These are phyloP conservation scores for Globisporangium viniferum DNA, from an alignment of 352 stramenopile genomes.

Conservation along the genomic window DNA sequence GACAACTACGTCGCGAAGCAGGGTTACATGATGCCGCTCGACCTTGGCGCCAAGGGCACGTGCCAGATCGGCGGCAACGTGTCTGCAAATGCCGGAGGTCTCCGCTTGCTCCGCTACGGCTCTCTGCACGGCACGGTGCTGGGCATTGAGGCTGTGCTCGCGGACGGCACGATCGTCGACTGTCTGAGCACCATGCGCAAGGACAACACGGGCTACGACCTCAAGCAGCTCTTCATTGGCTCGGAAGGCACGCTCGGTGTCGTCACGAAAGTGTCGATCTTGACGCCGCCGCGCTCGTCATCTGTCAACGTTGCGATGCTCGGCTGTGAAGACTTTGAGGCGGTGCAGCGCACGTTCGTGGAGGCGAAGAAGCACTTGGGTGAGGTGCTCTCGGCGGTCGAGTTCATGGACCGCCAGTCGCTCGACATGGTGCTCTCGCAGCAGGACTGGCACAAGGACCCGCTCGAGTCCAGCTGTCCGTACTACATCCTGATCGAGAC, in stretches of 20 bases:
- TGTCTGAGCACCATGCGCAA: conserved; percentile 93
- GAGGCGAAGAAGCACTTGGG: conserved; percentile 87
- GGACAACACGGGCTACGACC: conserved; percentile 97
- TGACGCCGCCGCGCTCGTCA: conserved; percentile 61
- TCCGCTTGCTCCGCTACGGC: conserved; percentile 93
- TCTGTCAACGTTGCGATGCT: conserved; percentile 90
- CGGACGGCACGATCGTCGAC: conserved; percentile 90
- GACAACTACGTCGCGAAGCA: conserved; percentile 85
- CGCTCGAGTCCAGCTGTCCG: conserved; percentile 52
- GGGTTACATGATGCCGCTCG: conserved; percentile 92
- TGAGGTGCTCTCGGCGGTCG: conserved; percentile 94
- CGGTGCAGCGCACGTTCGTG: conserved; percentile 78
- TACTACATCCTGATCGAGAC: conserved; percentile 97
- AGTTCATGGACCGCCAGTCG: conserved; percentile 93
- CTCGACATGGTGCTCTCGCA: conserved; percentile 85
- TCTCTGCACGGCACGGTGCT: conserved; percentile 93
- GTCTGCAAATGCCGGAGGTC: conserved; percentile 93
- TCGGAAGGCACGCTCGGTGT: conserved; percentile 96
- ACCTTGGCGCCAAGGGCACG: conserved; percentile 96
- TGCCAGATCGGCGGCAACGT: conserved; percentile 98
- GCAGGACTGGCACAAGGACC: conserved; percentile 68
- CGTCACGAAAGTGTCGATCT: conserved; percentile 91
- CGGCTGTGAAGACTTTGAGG: conserved; percentile 86
- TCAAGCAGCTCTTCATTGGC: conserved; percentile 97
- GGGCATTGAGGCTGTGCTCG: conserved; percentile 93